Evolutionary conservation across 2,329 filamentous ascomycete species (phyloP).

Genomic region (Pestalotiopsis sp.): DNA sequence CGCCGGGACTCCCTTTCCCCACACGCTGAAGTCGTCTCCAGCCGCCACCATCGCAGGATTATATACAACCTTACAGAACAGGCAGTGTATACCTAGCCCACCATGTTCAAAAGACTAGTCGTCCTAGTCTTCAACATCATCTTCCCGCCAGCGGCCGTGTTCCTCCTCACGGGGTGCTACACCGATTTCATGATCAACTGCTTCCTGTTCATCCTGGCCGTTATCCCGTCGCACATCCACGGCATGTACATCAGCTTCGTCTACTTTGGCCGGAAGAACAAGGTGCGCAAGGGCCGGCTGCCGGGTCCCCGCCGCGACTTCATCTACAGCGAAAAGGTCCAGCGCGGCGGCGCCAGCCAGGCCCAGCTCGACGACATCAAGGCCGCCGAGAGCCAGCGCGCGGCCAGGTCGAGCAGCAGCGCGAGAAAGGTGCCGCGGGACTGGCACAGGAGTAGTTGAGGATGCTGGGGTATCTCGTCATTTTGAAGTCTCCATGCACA

Average conservation of each 20-base stretch:
- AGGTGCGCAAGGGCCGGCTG: slow-evolving; percentile 7
- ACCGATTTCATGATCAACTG: slow-evolving; percentile 10
- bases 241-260: slow-evolving; percentile 13
- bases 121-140: slow-evolving; percentile 7
- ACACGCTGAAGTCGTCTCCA: no score
- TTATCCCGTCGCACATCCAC: slow-evolving; percentile 12
- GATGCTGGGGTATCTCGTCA: background rate
- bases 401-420: background rate
- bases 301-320: background rate
- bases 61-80: no score
- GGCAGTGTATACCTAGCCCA: background rate
- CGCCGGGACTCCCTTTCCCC: no score
- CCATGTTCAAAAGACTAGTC: slow-evolving; percentile 11
- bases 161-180: background rate
- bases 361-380: slow-evolving; percentile 3
- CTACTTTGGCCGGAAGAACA: slow-evolving; percentile 10
- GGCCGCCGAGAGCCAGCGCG: background rate
- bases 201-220: slow-evolving; percentile 9
- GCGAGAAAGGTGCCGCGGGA: background rate
- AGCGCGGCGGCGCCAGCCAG: slow-evolving; percentile 4
- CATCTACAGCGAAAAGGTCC: slow-evolving; percentile 11
- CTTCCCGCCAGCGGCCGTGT: slow-evolving; percentile 3
- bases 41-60: no score
- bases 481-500: background rate
- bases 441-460: background rate